A percentile compares a stretch with the other conserved stretches of the same genome.
Evolutionary conservation across 345 rosid species (phyloP).

Genomic region (Melastoma malabathricum): DNA sequence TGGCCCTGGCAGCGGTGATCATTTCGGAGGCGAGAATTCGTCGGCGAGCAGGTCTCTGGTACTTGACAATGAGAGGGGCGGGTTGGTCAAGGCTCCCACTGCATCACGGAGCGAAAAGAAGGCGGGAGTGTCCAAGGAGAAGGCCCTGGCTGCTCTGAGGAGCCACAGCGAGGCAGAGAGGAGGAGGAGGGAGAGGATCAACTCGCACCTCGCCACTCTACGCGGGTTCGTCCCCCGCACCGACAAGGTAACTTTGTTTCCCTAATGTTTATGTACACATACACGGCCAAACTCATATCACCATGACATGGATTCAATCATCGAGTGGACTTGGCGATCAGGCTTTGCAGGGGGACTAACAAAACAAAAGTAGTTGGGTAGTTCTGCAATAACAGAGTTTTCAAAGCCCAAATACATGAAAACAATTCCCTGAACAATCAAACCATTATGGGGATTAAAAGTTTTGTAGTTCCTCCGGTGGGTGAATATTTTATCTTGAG

Average conservation of each 20-base stretch:
- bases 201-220: conserved; percentile 37
- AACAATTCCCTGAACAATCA: no score
- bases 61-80: conserved; percentile 35
- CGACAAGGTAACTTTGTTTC: conserved; percentile 21
- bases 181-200: conserved; percentile 38
- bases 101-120: conserved; percentile 17
- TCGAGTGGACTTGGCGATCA: no score
- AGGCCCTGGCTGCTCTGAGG: conserved; percentile 29
- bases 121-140: conserved; percentile 14
- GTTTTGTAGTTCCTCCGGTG: no score
- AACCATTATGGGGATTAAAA: no score
- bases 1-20: conserved; percentile 12
- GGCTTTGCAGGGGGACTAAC: no score
- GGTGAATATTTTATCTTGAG: no score
- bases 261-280: no score
- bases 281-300: no score
- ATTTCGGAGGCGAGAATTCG: conserved; percentile 1
- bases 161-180: conserved; percentile 51
- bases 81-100: conserved; percentile 24
- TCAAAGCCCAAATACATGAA: no score
- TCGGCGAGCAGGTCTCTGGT: conserved; percentile 12
- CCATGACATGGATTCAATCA: not conserved
- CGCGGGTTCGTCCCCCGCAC: conserved; percentile 30
- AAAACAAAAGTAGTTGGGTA: no score
- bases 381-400: no score